Evolutionary conservation across 495 filamentous ascomycete genomes (phyloP), one percentile per base, ranked within the genome.

Genomic region (Patellaria atrata): DNA sequence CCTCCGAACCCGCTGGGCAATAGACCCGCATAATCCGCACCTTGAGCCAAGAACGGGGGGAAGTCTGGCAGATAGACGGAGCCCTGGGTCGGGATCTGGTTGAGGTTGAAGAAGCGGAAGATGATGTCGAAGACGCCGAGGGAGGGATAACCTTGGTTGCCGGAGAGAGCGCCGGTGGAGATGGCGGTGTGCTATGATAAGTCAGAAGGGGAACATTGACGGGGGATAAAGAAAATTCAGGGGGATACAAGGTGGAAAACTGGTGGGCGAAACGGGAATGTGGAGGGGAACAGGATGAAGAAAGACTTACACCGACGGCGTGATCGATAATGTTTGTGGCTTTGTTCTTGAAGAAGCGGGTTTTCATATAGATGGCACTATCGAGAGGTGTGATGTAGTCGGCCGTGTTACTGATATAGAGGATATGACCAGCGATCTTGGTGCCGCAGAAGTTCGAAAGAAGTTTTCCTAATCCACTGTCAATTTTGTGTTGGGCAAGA

Each of bases 51-150:
- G 12, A 16, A 33, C 19, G 30, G 9, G 16, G 30, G 30, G 8
- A 33, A 22, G 17, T 33, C 30, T 5, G 30, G 30, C 4, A 18
- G 14, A 20, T 33, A 33, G 30, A 33, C 16, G 30, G 16, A 20
- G 9, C 17, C 17, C 7, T 19, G 6, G 10, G 8, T 6, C 12
- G 30, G 30, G 4, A 21, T 6, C 30, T 33, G 30, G 14, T 33
- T 13, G 5, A 33, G 16, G 16, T 33, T 33, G 16, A 22, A 33
- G 30, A 33, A 33, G 30, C 30, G 30, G 30, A 18, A 33, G 10
- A 33, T 33, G 11, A 33, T 33, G 17, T 33, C 30, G 30, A 33
- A 33, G 30, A 33, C 30, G 16, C 30, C 30, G 9, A 33, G 17
- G 7, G 12, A 18, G 5, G 17, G 6, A 20, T 20, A 33, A 13